These are phyloP conservation scores for Primulina eburnea DNA, from an alignment of 257 asterid species.

Conservation along the genomic window DNA sequence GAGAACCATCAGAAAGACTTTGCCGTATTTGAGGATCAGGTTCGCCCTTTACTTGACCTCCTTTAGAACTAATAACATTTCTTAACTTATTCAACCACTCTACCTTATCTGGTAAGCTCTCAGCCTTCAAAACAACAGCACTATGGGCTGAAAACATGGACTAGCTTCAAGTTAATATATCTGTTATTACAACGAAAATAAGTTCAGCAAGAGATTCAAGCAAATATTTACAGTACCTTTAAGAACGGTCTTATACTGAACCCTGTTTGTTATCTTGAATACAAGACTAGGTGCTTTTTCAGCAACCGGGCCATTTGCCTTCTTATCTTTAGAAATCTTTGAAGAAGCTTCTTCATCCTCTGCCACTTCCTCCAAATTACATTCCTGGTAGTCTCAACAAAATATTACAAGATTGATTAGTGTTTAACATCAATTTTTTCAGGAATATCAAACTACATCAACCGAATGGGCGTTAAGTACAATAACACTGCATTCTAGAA, in stretches of 20 bases:
- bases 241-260: slow-evolving; percentile 76
- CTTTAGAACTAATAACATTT: slow-evolving; percentile 61
- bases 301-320: slow-evolving; percentile 65
- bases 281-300: slow-evolving; percentile 54
- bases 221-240: slow-evolving; percentile 40
- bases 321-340: slow-evolving; percentile 73
- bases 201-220: slow-evolving; percentile 3
- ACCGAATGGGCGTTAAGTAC: not conserved
- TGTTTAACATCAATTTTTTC: not conserved
- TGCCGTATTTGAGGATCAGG: slow-evolving; percentile 56
- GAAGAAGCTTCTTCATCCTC: slow-evolving; percentile 68
- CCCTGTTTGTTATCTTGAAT: slow-evolving; percentile 64
- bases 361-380: slow-evolving; percentile 65
- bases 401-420: not conserved
- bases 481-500: not conserved
- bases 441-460: slow-evolving; percentile 1
- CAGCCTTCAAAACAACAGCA: slow-evolving; percentile 70
- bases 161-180: slow-evolving; percentile 9
- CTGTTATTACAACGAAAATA: not conserved
- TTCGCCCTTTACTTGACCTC: slow-evolving; percentile 73
- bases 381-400: slow-evolving; percentile 44
- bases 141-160: slow-evolving; percentile 59
- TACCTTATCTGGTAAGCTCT: slow-evolving; percentile 56
- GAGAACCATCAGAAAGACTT: slow-evolving; percentile 75
- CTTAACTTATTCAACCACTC: slow-evolving; percentile 65